Base-by-base conservation (phyloP, 139 green algal genomes). In the Tetratostichococcus sp. region DNA sequence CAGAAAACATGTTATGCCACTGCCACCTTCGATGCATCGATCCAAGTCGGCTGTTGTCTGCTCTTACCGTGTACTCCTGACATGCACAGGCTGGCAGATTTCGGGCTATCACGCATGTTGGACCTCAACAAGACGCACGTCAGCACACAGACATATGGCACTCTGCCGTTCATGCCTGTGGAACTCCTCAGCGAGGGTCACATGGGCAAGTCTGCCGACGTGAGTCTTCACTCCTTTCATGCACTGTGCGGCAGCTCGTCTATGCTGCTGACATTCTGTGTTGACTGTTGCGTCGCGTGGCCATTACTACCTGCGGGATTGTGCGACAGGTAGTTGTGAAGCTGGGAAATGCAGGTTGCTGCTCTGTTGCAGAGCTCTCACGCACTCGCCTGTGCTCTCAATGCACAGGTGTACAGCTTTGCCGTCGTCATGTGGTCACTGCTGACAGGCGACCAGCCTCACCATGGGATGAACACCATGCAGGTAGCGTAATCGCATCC, bases 21-120 rank as follows among this genome's bases (percentile, higher is more conserved):
- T n/a, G n/a, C n/a, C n/a, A n/a, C n/a, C n/a, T n/a, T n/a, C n/a
- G n/a, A n/a, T n/a, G n/a, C n/a, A n/a, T n/a, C n/a, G n/a, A n/a
- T n/a, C n/a, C n/a, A n/a, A n/a, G n/a, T n/a, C n/a, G n/a, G n/a
- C n/a, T n/a, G n/a, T n/a, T n/a, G n/a, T n/a, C n/a, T n/a, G n/a
- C n/a, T n/a, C n/a, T n/a, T n/a, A n/a, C n/a, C n/a, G n/a, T n/a
- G n/a, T n/a, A n/a, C n/a, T n/a, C n/a, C n/a, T n/a, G n/a, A n/a
- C n/a, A n/a, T n/a, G n/a, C n/a, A 50, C 50, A 62, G 50, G 50
- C 50, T 89, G 68, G 65, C 71, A 30, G 84, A 89, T 67, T 85
- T 89, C 72, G 84, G 84, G 30, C 76, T 89, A 67, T 80, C 70
- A 65, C 67, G 77, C 22, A 73, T 86, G 35, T 42, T 85, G 70